Percentiles rank a stretch among this genome's conserved stretches.
These are phyloP conservation scores for Candida odintsovae DNA, from an alignment of 805 yeast genomes.

Conservation along the genomic window DNA sequence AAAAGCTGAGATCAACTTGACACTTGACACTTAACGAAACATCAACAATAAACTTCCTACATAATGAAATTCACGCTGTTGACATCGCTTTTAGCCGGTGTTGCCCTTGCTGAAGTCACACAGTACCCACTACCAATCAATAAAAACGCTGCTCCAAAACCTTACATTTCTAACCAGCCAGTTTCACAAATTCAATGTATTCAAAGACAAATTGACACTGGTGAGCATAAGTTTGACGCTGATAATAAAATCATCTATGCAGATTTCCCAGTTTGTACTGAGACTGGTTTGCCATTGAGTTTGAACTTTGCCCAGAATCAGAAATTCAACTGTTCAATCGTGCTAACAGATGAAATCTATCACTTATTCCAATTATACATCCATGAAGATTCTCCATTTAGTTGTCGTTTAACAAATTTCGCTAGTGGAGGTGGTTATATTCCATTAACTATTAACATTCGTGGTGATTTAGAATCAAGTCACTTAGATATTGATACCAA, in stretches of 20 bases:
- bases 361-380: slow-evolving; percentile 71
- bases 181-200: slow-evolving; percentile 51
- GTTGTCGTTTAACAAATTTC: slow-evolving; percentile 56
- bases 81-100: background rate
- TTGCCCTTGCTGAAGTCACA: slow-evolving; percentile 2
- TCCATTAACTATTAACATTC: slow-evolving; percentile 57
- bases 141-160: slow-evolving; percentile 1
- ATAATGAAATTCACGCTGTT: background rate
- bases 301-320: slow-evolving; percentile 45
- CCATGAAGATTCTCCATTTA: slow-evolving; percentile 72
- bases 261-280: slow-evolving; percentile 57
- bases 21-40: background rate
- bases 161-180: slow-evolving; percentile 33
- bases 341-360: slow-evolving; percentile 56
- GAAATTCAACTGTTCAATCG: slow-evolving; percentile 54
- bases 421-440: slow-evolving; percentile 29
- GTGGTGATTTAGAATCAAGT: slow-evolving; percentile 62
- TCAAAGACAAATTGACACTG: slow-evolving; percentile 62
- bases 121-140: slow-evolving; percentile 6
- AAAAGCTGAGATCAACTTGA: background rate
- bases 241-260: slow-evolving; percentile 48
- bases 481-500: slow-evolving; percentile 62
- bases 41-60: background rate
- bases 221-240: slow-evolving; percentile 70
- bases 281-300: slow-evolving; percentile 55